Conservation (phyloP, 805 yeast species). For the Metschnikowia picachoensis region DNA sequence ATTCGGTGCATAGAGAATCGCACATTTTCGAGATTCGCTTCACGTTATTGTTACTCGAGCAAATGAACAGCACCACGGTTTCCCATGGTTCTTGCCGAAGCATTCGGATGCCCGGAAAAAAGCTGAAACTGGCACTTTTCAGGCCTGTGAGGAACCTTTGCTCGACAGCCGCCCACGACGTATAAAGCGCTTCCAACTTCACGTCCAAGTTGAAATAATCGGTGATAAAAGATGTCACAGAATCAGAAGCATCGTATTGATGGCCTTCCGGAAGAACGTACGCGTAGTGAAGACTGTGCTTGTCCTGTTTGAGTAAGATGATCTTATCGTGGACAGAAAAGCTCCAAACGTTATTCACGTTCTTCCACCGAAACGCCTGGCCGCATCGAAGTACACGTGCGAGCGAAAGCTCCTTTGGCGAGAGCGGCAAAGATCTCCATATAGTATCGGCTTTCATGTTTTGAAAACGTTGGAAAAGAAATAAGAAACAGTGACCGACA, state of each 20-base stretch:
- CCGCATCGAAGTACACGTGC: constrained; percentile 75
- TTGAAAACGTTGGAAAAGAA: neutral
- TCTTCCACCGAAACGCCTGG: constrained; percentile 81
- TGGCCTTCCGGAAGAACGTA: constrained; percentile 29
- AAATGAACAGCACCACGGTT: constrained; percentile 81
- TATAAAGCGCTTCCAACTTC: constrained; percentile 49
- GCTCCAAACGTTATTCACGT: constrained; percentile 59
- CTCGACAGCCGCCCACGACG: constrained; percentile 60
- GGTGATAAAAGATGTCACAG: constrained; percentile 41
- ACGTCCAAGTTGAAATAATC: constrained; percentile 73
- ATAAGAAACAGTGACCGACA: neutral
- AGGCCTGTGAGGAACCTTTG: constrained; percentile 35
- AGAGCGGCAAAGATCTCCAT: constrained; percentile 15
- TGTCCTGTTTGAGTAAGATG: constrained; percentile 62
- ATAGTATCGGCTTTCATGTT: constrained; percentile 16
- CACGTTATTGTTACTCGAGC: constrained; percentile 94
- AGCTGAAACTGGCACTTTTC: constrained; percentile 29
- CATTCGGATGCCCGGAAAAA: constrained; percentile 72
- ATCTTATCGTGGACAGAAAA: constrained; percentile 58
- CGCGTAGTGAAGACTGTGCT: constrained; percentile 43
- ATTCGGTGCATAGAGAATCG: constrained; percentile 64
- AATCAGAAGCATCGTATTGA: constrained; percentile 17
- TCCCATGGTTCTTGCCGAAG: constrained; percentile 98
- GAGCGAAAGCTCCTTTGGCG: constrained; percentile 49
- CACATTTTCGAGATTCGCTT: constrained; percentile 93